Evolutionary conservation across 345 rosid species (phyloP), one percentile per base, ranked within the genome.

Genomic region (Camelina sativa): DNA sequence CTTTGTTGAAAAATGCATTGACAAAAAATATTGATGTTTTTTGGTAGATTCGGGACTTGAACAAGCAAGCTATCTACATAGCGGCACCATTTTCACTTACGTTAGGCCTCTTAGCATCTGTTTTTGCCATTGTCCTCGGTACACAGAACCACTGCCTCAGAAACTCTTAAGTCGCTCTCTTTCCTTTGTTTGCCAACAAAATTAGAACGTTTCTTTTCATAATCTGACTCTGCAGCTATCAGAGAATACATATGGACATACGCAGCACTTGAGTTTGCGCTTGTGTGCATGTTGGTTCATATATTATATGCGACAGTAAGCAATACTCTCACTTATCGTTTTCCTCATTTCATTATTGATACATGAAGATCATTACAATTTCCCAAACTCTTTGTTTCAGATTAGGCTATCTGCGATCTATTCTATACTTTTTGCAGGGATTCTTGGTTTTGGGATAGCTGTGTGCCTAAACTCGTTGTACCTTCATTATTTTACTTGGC

Each of bases 171-270:
- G 25, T 35, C 28, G 3, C 61, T 65, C 71, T 60, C 38, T n/a
- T 46, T 62, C 11, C 4, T 68, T 28, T 60, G 13, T 72, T 72
- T 6, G 4, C 11, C 15, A 53, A 66, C 62, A 50, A 57, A 57
- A 20, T 3, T 2, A 7, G 17, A 12, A 63, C 15, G 12, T 22
- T 48, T 19, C 15, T 7, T 13, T 4, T 43, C 16, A 34, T 53
- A 53, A 78, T 60, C 69, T 23, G 59, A 43, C 41, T 51, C 74
- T 80, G 84, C 93, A 95, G 99, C 93, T 55, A 95, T 89, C 75
- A 87, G 80, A 84, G 97, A 92, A 84, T 91, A 87, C 64, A 85
- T 89, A 83, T 95, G 99, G 97, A 89, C 97, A 9, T 92, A 86
- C 16, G 97, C 96, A 51, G 97, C 97, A 65, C 86, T 92, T 9